Conservation (phyloP, 306 rosid genomes). For the Cucurbita moschata region DNA sequence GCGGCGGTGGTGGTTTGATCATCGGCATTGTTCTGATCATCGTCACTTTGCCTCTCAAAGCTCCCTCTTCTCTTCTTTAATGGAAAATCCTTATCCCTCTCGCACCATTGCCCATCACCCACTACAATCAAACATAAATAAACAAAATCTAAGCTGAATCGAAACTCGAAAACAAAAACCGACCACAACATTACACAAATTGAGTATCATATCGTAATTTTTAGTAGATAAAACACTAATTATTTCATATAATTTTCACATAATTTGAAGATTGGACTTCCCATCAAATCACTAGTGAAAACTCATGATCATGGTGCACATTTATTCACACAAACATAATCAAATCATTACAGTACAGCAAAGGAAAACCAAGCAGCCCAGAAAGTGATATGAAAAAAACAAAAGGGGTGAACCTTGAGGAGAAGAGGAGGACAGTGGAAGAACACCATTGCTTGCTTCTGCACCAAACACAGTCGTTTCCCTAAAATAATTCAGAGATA, state of each 20-base stretch:
- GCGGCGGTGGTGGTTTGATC: too few relatives aligned
- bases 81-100: constrained; percentile 61
- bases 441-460: background rate
- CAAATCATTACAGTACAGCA: too few relatives aligned
- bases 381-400: too few relatives aligned
- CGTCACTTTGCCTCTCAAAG: constrained; percentile 11
- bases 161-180: background rate
- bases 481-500: background rate
- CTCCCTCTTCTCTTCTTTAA: constrained; percentile 59
- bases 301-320: too few relatives aligned
- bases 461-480: background rate
- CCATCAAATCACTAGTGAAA: too few relatives aligned
- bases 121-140: background rate
- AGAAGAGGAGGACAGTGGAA: background rate
- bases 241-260: too few relatives aligned
- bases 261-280: too few relatives aligned
- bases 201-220: too few relatives aligned
- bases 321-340: too few relatives aligned
- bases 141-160: background rate
- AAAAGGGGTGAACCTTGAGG: background rate
- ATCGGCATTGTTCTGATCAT: background rate
- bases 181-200: too few relatives aligned
- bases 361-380: too few relatives aligned
- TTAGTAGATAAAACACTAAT: too few relatives aligned
- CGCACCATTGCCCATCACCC: constrained; percentile 41